Base-by-base conservation (phyloP, 208 protist genomes). In the Trichomonas tenax region DNA sequence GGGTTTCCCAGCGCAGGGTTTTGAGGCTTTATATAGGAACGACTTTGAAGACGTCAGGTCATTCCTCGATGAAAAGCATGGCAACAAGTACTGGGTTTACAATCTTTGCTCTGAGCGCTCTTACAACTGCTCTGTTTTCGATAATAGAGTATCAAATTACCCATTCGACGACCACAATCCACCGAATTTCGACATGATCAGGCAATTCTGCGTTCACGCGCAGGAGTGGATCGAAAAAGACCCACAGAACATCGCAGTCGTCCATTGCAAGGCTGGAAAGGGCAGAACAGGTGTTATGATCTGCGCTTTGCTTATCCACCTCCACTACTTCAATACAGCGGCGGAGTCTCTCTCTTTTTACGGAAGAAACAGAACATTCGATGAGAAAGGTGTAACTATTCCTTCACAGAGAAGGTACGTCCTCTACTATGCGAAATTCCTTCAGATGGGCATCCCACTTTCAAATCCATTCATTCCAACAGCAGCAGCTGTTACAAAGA, bases 191-290 rank as follows among this genome's bases (percentile, higher is more conserved):
- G 96, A 97, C 38, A 88, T 97, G 93, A 95, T 97, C 36, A 31
- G 84, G 40, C 95, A 63, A 49, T 97, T 97, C 49, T 97, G 96
- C 82, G 81, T 89, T 48, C 49, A 96, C 46, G 95, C 58, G 0
- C 38, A 40, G 15, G 21, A 82, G 31, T 96, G 45, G 45, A 31
- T 96, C 10, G n/a, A 82, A 34, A 17, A 21, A 34, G 49, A 96
- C 45, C 58, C 95, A 48, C 38, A 96, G 58, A 82, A 99, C 96
- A 98, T 99, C 0, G 98, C 97, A 3, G 98, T 98, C 0, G 98
- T 99, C 89, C 98, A 99, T 97, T 99, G 99, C 97, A 99, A 99
- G 96, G 99, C 99, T 21, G 99, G 99, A 89, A 99, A 99, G 96
- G 99, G 98, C 0, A 97, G 99, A 14, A 99, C 98, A 40, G 99